Percentiles rank a stretch among this genome's conserved stretches.
phyloP scores from a whole-genome alignment of 1,284 basidiomycete species.

The Phylloporus sp. region DNA sequence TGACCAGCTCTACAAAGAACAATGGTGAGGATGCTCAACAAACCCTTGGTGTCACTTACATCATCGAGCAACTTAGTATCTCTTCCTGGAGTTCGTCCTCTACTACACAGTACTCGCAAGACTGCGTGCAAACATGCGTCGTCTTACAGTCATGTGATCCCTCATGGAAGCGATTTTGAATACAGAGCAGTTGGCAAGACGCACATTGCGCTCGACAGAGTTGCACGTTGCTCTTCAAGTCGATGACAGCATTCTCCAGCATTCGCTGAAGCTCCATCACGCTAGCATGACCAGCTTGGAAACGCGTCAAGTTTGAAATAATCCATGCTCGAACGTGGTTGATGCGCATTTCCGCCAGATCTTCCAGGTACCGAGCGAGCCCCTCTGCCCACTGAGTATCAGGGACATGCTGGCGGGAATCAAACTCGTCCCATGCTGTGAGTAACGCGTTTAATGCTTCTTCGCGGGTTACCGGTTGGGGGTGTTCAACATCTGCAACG shows the following conservation, averaged over 20 bases:
- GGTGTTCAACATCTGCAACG: slow-evolving; percentile 36
- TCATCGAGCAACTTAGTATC: slow-evolving; percentile 49
- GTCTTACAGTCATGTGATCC: slow-evolving; percentile 58
- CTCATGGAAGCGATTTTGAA: slow-evolving; percentile 53
- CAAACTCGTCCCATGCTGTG: slow-evolving; percentile 43
- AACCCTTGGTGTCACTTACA: slow-evolving; percentile 43
- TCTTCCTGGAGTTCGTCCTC: slow-evolving; percentile 8
- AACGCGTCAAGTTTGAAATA: slow-evolving; percentile 54
- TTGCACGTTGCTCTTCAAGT: slow-evolving; percentile 54
- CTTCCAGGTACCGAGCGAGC: slow-evolving; percentile 49
- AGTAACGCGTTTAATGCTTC: slow-evolving; percentile 37
- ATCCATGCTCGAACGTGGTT: slow-evolving; percentile 59
- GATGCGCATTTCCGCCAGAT: slow-evolving; percentile 50
- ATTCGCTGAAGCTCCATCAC: slow-evolving; percentile 54
- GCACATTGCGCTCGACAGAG: slow-evolving; percentile 57
- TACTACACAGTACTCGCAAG: slow-evolving; percentile 53
- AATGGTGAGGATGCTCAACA: neutral
- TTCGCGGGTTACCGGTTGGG: slow-evolving; percentile 35
- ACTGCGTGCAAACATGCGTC: slow-evolving; percentile 51
- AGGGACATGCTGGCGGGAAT: slow-evolving; percentile 40
- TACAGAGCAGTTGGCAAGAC: slow-evolving; percentile 56
- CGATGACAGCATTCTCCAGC: slow-evolving; percentile 50
- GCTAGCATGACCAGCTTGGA: slow-evolving; percentile 52
- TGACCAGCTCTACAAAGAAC: slow-evolving; percentile 52
- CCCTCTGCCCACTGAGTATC: slow-evolving; percentile 53